phyloP scores from a whole-genome alignment of 371 early-diverging fungal genomes.

The Mucor piriformis region DNA sequence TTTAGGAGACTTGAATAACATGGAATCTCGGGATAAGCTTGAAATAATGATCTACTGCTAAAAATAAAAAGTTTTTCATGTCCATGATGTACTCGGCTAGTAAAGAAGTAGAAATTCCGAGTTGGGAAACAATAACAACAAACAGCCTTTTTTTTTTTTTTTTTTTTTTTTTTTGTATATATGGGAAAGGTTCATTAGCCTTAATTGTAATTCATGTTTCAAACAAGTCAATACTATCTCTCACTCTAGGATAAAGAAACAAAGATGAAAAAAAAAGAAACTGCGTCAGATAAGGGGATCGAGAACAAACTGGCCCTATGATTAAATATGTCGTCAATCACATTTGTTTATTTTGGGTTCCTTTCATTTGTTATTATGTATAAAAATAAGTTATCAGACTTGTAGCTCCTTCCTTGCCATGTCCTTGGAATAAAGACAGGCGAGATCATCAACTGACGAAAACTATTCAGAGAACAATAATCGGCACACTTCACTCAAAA shows the following conservation, averaged over 20 bases:
- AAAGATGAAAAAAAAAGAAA: no score
- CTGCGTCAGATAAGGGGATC: not conserved
- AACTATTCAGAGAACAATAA: no score
- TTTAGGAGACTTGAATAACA: slow-evolving; percentile 1
- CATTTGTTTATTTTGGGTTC: slow-evolving; percentile 24
- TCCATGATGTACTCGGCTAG: slow-evolving; percentile 3
- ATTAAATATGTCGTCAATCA: not conserved
- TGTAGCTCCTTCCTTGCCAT: no score
- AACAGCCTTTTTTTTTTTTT: not conserved
- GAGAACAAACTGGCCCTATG: not conserved
- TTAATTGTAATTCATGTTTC: not conserved
- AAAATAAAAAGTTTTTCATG: not conserved
- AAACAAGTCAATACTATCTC: not conserved
- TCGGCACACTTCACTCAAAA: no score
- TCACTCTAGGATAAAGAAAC: no score
- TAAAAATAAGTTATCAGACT: slow-evolving; percentile 39
- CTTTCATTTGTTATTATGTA: slow-evolving; percentile 10
- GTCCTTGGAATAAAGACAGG: no score
- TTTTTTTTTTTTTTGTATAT: slow-evolving; percentile 20
- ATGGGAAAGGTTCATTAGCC: not conserved
- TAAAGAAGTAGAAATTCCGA: slow-evolving; percentile 13
- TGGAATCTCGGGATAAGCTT: slow-evolving; percentile 10
- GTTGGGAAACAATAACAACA: slow-evolving; percentile 17
- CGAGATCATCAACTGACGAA: no score
- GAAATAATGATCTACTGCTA: not conserved